A percentile compares a stretch with the other conserved stretches of the same genome.
These are phyloP conservation scores for Fusarium equiseti DNA, from an alignment of 2,329 filamentous ascomycete species.

Conservation along the genomic window DNA sequence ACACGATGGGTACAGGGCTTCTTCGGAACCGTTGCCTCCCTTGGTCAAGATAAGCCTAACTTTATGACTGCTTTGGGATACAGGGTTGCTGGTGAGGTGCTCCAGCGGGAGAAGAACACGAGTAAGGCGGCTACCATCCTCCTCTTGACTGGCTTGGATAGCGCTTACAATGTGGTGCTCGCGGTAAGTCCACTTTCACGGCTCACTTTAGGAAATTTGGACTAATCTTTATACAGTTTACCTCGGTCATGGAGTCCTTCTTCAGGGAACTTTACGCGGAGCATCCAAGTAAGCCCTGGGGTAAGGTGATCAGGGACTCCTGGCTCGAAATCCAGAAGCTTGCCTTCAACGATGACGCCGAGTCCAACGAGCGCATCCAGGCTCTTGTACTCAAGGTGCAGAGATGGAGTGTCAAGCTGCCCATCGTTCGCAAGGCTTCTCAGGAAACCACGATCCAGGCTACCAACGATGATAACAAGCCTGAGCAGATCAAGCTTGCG, in stretches of 20 bases:
- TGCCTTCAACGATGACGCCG: neutral
- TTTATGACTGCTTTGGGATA: neutral
- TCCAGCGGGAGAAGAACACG: neutral
- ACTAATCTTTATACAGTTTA: neutral
- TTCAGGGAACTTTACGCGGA: neutral
- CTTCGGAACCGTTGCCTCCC: neutral
- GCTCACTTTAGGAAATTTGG: accelerated
- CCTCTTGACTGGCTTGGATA: constrained; percentile 6
- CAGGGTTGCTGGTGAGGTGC: neutral
- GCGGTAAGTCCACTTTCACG: neutral
- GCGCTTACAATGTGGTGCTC: constrained; percentile 3
- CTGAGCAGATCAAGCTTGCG: neutral
- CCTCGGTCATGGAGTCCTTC: constrained; percentile 9
- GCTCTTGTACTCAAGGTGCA: neutral
- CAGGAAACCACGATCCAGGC: neutral
- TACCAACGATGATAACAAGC: neutral
- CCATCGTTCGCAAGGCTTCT: constrained; percentile 4
- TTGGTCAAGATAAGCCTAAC: neutral
- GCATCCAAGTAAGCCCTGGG: neutral
- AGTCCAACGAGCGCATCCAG: neutral
- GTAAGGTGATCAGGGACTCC: neutral
- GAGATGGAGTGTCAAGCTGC: neutral
- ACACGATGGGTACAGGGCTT: neutral
- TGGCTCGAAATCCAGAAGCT: constrained; percentile 6
- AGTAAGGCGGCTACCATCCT: constrained; percentile 2